Conservation (phyloP, 345 rosid genomes). For the Cochlearia excelsa region DNA sequence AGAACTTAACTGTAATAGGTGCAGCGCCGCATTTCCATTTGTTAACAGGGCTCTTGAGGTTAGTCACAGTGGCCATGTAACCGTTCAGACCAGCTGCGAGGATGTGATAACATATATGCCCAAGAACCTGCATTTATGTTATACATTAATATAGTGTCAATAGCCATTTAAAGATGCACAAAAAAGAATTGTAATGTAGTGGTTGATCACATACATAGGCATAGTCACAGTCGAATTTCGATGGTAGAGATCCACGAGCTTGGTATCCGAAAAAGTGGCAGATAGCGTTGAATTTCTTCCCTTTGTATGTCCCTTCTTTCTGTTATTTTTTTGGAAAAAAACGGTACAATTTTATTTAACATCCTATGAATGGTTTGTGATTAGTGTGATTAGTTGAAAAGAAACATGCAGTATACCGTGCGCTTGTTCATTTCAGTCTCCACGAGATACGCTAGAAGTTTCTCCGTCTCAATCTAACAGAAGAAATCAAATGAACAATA, state of each 20-base stretch:
- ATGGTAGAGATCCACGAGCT: constrained; percentile 97
- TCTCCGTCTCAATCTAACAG: constrained; percentile 88
- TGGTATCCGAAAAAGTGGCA: constrained; percentile 99
- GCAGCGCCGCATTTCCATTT: constrained; percentile 98
- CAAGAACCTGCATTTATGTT: constrained; percentile 60
- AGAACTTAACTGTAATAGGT: constrained; percentile 70
- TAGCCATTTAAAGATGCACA: neutral
- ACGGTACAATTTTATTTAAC: neutral
- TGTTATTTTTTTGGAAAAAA: constrained; percentile 24
- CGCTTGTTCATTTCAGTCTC: constrained; percentile 91
- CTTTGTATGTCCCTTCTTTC: constrained; percentile 85
- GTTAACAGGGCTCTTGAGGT: constrained; percentile 78
- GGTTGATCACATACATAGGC: constrained; percentile 62
- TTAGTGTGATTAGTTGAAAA: neutral
- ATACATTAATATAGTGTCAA: constrained; percentile 4
- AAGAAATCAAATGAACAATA: constrained; percentile 26
- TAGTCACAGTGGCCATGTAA: constrained; percentile 91
- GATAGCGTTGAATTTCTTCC: constrained; percentile 90
- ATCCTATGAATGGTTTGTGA: neutral
- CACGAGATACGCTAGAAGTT: constrained; percentile 92
- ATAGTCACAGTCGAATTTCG: constrained; percentile 94
- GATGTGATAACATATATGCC: constrained; percentile 86
- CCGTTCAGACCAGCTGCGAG: constrained; percentile 93
- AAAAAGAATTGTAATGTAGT: constrained; percentile 19
- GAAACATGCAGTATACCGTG: constrained; percentile 39